A percentile compares a stretch with the other conserved stretches of the same genome.
Evolutionary conservation across 805 yeast species (phyloP).

Genomic region (Saccharomycopsis guyanensis): DNA sequence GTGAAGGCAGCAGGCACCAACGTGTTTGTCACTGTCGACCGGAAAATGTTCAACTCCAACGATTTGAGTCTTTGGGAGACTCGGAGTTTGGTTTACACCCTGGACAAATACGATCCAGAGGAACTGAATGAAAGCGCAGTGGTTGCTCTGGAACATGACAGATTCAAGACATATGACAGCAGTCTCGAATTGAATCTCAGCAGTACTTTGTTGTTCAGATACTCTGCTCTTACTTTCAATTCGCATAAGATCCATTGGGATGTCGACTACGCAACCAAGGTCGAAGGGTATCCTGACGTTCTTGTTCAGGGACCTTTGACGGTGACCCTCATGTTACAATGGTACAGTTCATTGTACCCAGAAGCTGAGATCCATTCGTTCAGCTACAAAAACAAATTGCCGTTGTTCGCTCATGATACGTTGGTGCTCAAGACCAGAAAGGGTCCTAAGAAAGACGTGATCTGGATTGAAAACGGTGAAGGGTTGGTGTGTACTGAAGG

Average conservation of each 20-base stretch:
- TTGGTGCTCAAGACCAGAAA: conserved; percentile 25
- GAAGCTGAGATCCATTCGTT: conserved; percentile 25
- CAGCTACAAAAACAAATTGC: conserved; percentile 42
- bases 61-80: conserved; percentile 38
- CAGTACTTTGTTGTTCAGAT: conserved; percentile 44
- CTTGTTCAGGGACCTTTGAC: conserved; percentile 81
- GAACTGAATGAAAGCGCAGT: conserved; percentile 22
- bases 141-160: background rate
- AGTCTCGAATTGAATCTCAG: conserved; percentile 31
- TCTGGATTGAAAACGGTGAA: conserved; percentile 27
- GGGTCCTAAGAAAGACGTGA: conserved; percentile 16
- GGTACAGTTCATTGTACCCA: conserved; percentile 30
- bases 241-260: conserved; percentile 82
- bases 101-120: conserved; percentile 26
- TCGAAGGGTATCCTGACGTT: conserved; percentile 54
- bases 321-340: conserved; percentile 50
- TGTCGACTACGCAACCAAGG: conserved; percentile 37
- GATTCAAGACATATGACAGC: conserved; percentile 6
- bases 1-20: conserved; percentile 32
- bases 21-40: conserved; percentile 46
- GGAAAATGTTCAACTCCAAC: conserved; percentile 35
- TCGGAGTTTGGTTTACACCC: conserved; percentile 57
- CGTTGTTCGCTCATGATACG: conserved; percentile 38
- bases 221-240: conserved; percentile 72
- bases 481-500: conserved; percentile 28